Conservation (phyloP, 1,284 basidiomycete genomes). For the Vanrija humicola region DNA sequence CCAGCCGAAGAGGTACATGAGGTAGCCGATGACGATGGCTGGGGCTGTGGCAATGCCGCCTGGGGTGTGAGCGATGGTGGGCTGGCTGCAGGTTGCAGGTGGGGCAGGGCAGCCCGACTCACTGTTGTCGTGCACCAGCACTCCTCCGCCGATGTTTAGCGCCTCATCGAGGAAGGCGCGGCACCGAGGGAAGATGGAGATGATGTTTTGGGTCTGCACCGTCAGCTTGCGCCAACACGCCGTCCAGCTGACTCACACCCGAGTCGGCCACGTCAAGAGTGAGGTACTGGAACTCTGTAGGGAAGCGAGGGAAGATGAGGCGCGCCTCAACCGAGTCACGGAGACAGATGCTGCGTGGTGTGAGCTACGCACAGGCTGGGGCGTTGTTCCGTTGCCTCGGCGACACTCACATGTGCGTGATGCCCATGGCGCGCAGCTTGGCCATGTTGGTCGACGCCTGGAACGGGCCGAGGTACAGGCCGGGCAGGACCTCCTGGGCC, state of each 20-base stretch:
- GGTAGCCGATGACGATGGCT: constrained; percentile 85
- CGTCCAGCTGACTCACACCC: constrained; percentile 52
- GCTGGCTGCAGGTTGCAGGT: background rate
- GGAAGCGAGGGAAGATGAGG: constrained; percentile 79
- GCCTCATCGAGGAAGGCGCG: constrained; percentile 74
- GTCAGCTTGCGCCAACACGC: too few species aligned
- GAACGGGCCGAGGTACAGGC: constrained; percentile 79
- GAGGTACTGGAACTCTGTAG: constrained; percentile 72
- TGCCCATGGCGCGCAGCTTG: constrained; percentile 59
- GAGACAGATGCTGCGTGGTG: constrained; percentile 66
- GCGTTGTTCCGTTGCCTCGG: background rate
- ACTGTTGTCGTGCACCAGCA: constrained; percentile 90
- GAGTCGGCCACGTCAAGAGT: constrained; percentile 83
- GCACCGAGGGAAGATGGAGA: constrained; percentile 63
- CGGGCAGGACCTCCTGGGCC: constrained; percentile 85
- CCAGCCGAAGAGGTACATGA: constrained; percentile 75
- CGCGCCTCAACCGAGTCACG: constrained; percentile 81
- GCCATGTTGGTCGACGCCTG: constrained; percentile 76
- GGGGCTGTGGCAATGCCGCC: constrained; percentile 83
- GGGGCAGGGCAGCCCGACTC: constrained; percentile 24
- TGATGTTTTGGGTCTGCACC: constrained; percentile 70
- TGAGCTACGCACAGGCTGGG: background rate
- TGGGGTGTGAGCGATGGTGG: constrained; percentile 36
- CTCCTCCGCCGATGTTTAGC: constrained; percentile 63
- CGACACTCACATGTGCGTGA: constrained; percentile 78